A percentile compares a stretch with the other conserved stretches of the same genome.
Conservation (phyloP, 306 rosid genomes). For the Luffa aegyptiaca region DNA sequence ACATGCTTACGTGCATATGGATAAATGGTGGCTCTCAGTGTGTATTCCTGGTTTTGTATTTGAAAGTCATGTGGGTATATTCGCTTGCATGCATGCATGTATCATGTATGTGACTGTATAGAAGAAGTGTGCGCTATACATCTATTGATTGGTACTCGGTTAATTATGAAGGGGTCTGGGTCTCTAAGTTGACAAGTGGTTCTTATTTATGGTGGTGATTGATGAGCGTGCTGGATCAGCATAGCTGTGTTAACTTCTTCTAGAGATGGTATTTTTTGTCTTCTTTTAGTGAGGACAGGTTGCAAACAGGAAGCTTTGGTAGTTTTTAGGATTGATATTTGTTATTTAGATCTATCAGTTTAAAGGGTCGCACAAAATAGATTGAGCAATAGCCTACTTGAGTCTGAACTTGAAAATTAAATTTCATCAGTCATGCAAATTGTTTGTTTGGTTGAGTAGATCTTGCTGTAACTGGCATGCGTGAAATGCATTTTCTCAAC, state of each 20-base stretch:
- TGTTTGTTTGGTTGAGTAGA: neutral
- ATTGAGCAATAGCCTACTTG: neutral
- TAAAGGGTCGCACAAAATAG: neutral
- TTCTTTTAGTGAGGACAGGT: neutral
- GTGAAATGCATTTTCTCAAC: neutral
- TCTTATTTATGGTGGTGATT: neutral
- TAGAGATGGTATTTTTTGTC: neutral
- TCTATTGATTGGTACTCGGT: neutral
- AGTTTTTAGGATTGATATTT: neutral
- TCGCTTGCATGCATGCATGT: neutral
- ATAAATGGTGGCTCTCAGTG: neutral
- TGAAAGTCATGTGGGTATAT: neutral
- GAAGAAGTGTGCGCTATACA: neutral
- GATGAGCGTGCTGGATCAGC: neutral
- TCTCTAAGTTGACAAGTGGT: neutral
- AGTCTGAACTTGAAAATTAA: neutral
- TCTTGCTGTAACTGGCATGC: neutral
- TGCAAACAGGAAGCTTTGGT: neutral
- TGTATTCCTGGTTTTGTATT: neutral
- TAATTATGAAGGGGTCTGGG: neutral
- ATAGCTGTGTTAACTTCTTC: neutral
- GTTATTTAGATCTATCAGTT: neutral
- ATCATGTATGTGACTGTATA: neutral
- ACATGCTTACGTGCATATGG: neutral
- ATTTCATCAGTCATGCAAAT: neutral